A percentile compares a stretch with the other conserved stretches of the same genome.
These are phyloP conservation scores for Talaromyces amestolkiae DNA, from an alignment of 2,329 filamentous ascomycete species.

Conservation along the genomic window DNA sequence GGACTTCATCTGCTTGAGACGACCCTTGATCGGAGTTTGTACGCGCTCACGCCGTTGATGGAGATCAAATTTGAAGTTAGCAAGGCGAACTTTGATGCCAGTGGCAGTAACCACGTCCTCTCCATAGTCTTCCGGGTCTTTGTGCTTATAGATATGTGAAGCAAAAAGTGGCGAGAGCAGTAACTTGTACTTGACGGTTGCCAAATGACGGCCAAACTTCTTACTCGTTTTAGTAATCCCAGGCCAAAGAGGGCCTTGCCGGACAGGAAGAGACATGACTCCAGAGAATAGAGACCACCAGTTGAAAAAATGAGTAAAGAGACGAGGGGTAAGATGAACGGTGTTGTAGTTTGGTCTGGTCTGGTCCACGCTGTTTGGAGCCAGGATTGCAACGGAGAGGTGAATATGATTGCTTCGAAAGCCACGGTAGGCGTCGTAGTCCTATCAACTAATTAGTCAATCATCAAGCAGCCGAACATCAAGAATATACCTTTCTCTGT, in stretches of 20 bases:
- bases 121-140: constrained; percentile 82
- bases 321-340: constrained; percentile 87
- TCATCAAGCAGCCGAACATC: neutral
- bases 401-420: constrained; percentile 97
- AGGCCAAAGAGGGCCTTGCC: constrained; percentile 87
- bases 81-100: constrained; percentile 90
- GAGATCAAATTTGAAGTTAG: constrained; percentile 95
- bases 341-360: constrained; percentile 92
- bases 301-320: constrained; percentile 96
- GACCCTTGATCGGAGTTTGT: constrained; percentile 73
- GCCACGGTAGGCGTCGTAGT: constrained; percentile 91
- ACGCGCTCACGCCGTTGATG: constrained; percentile 94
- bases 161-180: constrained; percentile 89
- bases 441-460: constrained; percentile 27
- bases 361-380: constrained; percentile 78
- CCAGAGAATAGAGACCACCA: constrained; percentile 98
- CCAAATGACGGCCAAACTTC: constrained; percentile 93
- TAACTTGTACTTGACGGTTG: constrained; percentile 98
- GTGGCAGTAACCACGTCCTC: constrained; percentile 82
- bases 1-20: constrained; percentile 73
- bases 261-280: constrained; percentile 88
- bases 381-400: constrained; percentile 85
- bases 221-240: constrained; percentile 95
- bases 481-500: constrained; percentile 47
- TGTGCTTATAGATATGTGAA: constrained; percentile 98